These are phyloP conservation scores for Fusarium hostae DNA, from an alignment of 2,329 filamentous ascomycete genomes.

Conservation along the genomic window DNA sequence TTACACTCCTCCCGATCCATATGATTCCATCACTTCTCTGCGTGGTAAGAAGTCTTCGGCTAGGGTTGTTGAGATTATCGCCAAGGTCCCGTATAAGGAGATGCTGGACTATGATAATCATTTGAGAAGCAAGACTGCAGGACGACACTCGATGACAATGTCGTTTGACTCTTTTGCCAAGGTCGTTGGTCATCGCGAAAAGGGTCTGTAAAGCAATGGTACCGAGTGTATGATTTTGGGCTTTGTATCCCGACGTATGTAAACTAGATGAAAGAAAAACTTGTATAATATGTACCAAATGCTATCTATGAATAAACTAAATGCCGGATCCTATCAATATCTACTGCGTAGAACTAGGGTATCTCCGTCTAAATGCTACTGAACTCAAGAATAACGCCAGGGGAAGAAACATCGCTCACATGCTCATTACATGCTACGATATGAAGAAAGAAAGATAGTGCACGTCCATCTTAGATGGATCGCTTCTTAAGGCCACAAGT, in stretches of 20 bases:
- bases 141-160: slow-evolving; percentile 73
- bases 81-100: slow-evolving; percentile 91
- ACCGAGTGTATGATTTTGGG: neutral
- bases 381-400: slow-evolving; percentile 13
- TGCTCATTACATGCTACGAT: neutral
- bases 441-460: neutral
- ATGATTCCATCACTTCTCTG: slow-evolving; percentile 68
- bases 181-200: slow-evolving; percentile 66
- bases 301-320: neutral
- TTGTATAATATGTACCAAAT: slow-evolving; percentile 3
- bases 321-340: slow-evolving; percentile 1
- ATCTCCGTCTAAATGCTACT: slow-evolving; percentile 4
- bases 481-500: slow-evolving; percentile 54
- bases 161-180: slow-evolving; percentile 67
- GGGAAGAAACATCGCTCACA: neutral
- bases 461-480: slow-evolving; percentile 27
- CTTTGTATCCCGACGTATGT: slow-evolving; percentile 18
- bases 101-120: slow-evolving; percentile 96
- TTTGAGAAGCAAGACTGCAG: slow-evolving; percentile 86
- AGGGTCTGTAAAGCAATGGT: slow-evolving; percentile 50
- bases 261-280: neutral
- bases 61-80: slow-evolving; percentile 74
- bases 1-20: slow-evolving; percentile 90
- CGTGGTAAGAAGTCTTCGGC: slow-evolving; percentile 61
- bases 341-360: slow-evolving; percentile 1